A percentile compares a stretch with the other conserved stretches of the same genome.
Conservation (phyloP, 441 rosid genomes). For the Populus hybrid region DNA sequence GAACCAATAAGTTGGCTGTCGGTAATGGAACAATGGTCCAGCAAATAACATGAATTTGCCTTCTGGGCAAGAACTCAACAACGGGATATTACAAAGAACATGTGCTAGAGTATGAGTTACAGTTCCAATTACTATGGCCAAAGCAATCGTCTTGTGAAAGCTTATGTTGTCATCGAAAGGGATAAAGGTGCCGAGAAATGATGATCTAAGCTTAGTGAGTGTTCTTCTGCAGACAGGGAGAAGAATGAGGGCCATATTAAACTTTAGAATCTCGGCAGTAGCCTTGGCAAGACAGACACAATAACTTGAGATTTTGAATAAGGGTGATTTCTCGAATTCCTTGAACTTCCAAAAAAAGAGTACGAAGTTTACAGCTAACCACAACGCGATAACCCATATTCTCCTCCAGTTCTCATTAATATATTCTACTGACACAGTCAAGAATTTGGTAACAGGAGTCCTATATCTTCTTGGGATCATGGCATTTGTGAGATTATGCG, state of each 20-base stretch:
- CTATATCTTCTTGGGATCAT: slow-evolving; percentile 78
- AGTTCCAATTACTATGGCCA: slow-evolving; percentile 44
- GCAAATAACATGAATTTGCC: slow-evolving; percentile 40
- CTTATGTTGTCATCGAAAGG: slow-evolving; percentile 90
- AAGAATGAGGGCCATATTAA: slow-evolving; percentile 80
- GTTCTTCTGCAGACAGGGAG: slow-evolving; percentile 77
- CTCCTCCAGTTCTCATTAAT: slow-evolving; percentile 60
- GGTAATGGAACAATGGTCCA: slow-evolving; percentile 42
- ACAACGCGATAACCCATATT: slow-evolving; percentile 53
- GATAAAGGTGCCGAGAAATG: slow-evolving; percentile 45
- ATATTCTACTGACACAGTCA: slow-evolving; percentile 37
- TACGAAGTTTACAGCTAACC: slow-evolving; percentile 38
- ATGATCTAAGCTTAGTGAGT: slow-evolving; percentile 67
- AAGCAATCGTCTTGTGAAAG: slow-evolving; percentile 73
- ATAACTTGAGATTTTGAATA: slow-evolving; percentile 60
- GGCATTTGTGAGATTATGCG: slow-evolving; percentile 51
- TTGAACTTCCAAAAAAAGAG: slow-evolving; percentile 60
- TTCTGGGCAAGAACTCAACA: slow-evolving; percentile 40
- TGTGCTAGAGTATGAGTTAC: slow-evolving; percentile 52
- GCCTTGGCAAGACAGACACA: slow-evolving; percentile 85
- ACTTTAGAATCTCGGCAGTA: slow-evolving; percentile 71
- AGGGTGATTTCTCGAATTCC: slow-evolving; percentile 27
- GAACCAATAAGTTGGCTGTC: slow-evolving; percentile 59
- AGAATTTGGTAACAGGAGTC: slow-evolving; percentile 51
- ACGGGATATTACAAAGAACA: slow-evolving; percentile 58